These are phyloP conservation scores for Macroventuria anomochaeta DNA, from an alignment of 2,329 filamentous ascomycete species.

Conservation along the genomic window DNA sequence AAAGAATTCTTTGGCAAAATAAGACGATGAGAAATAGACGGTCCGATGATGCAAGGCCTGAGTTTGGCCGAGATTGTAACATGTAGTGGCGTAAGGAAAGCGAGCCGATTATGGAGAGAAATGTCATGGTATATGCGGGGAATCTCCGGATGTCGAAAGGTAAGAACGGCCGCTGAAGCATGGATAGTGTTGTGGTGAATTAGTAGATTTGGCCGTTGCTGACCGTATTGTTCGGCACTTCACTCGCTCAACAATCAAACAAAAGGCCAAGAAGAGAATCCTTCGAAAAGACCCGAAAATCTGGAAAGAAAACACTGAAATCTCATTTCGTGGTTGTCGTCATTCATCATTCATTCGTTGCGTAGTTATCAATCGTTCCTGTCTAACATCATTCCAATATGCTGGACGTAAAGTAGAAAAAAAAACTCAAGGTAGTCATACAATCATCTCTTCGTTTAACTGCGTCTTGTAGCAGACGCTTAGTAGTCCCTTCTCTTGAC, in stretches of 20 bases:
- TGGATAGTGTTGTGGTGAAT: background rate
- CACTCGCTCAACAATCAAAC: background rate
- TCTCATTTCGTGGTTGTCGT: background rate
- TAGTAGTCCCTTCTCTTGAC: conserved; percentile 11
- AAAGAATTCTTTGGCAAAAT: background rate
- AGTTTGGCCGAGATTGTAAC: background rate
- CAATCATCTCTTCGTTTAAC: background rate
- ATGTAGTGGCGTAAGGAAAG: background rate
- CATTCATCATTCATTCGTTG: background rate
- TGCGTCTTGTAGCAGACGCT: background rate
- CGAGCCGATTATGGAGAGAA: conserved; percentile 1
- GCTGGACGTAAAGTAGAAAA: background rate
- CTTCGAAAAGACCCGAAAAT: background rate
- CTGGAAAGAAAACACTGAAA: background rate
- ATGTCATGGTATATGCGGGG: background rate
- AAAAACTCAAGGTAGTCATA: background rate
- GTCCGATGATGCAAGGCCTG: conserved; percentile 2
- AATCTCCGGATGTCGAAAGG: background rate
- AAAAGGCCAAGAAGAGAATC: background rate
- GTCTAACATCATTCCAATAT: background rate
- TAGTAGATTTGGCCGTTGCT: background rate
- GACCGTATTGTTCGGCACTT: background rate
- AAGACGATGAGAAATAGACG: conserved; percentile 1
- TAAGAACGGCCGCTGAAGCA: background rate
- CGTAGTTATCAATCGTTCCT: background rate